phyloP scores from a whole-genome alignment of 2,329 filamentous ascomycete genomes.

The Elsinoe perseae region DNA sequence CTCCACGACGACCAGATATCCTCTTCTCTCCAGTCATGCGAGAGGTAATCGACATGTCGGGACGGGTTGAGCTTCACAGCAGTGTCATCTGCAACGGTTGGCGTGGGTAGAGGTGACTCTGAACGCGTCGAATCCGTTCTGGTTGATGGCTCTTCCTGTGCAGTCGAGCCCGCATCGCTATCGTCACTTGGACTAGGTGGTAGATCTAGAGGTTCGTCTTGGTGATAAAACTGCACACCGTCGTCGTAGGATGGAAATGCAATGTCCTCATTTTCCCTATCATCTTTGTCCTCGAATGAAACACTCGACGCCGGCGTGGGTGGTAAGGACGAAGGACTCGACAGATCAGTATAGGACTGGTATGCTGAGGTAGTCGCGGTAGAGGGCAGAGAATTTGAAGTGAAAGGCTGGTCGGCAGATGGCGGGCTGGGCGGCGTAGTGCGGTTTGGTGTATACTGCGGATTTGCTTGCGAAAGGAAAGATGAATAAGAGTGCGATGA shows the following conservation, averaged over 20 bases:
- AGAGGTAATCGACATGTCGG: constrained; percentile 89
- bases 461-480: constrained; percentile 10
- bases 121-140: constrained; percentile 51
- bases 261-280: constrained; percentile 42
- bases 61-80: constrained; percentile 67
- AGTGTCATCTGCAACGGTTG: constrained; percentile 70
- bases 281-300: constrained; percentile 51
- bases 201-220: constrained; percentile 23
- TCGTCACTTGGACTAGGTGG: constrained; percentile 32
- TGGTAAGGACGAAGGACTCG: constrained; percentile 46
- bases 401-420: constrained; percentile 16
- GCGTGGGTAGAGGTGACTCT: constrained; percentile 48
- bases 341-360: constrained; percentile 27
- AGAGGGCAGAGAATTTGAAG: constrained; percentile 29
- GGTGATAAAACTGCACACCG: constrained; percentile 21
- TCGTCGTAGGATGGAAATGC: constrained; percentile 40
- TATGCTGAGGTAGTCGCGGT: constrained; percentile 23
- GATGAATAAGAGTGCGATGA: constrained; percentile 27
- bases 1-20: constrained; percentile 98
- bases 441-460: constrained; percentile 12
- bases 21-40: constrained; percentile 87
- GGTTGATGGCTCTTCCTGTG: constrained; percentile 35
- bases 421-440: constrained; percentile 14
- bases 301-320: constrained; percentile 59
- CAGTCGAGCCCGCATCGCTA: constrained; percentile 30